Conservation (phyloP, 2,329 filamentous ascomycete genomes). For the Madurella mycetomatis region DNA sequence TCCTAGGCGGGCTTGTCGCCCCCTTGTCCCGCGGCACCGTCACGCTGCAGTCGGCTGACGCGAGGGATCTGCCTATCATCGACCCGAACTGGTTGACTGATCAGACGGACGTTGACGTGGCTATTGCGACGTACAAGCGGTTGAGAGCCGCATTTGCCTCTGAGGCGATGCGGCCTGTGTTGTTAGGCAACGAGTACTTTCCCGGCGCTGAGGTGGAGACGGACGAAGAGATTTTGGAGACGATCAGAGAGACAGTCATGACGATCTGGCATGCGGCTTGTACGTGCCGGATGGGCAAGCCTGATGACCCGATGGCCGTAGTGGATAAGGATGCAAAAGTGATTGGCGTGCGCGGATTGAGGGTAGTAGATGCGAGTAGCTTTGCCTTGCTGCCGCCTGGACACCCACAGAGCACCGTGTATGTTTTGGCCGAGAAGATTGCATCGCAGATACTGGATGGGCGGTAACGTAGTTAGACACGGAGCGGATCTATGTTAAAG, state of each 20-base stretch:
- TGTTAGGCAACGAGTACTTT: too few species aligned
- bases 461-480: too few species aligned
- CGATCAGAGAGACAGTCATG: constrained; percentile 21
- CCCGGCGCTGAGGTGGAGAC: constrained; percentile 23
- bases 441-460: constrained; percentile 10
- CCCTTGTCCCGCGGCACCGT: too few species aligned
- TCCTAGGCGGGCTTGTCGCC: too few species aligned
- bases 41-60: too few species aligned
- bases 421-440: constrained; percentile 29
- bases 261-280: constrained; percentile 5
- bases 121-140: too few species aligned
- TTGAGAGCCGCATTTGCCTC: too few species aligned
- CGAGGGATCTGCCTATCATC: too few species aligned
- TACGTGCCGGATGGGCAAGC: constrained; percentile 33
- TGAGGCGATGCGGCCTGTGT: too few species aligned
- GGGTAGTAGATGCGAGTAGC: constrained; percentile 23
- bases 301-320: constrained; percentile 19
- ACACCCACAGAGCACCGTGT: constrained; percentile 24
- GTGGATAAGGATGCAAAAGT: constrained; percentile 24
- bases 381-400: constrained; percentile 19
- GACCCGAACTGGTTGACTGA: too few species aligned
- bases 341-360: constrained; percentile 21
- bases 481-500: too few species aligned
- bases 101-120: too few species aligned
- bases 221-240: constrained; percentile 39